These are phyloP conservation scores for Russula virescens DNA, from an alignment of 768 basidiomycete species.

Conservation along the genomic window DNA sequence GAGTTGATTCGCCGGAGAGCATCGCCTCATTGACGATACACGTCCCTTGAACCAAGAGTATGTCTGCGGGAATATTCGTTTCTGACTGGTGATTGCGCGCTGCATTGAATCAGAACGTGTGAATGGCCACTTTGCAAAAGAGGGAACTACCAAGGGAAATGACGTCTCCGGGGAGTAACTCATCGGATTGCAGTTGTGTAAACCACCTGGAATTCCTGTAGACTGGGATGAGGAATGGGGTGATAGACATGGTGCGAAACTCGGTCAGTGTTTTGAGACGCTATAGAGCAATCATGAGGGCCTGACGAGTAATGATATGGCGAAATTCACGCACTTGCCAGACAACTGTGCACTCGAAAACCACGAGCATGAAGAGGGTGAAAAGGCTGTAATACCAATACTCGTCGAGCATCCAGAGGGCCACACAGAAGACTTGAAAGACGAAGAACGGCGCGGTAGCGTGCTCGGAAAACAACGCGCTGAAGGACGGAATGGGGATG, in stretches of 20 bases:
- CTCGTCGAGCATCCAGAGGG: constrained; percentile 95
- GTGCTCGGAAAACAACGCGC: constrained; percentile 88
- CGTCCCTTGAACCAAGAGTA: constrained; percentile 86
- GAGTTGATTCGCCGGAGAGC: constrained; percentile 97
- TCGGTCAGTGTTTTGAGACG: constrained; percentile 91
- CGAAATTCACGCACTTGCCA: constrained; percentile 69
- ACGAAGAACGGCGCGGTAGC: constrained; percentile 99
- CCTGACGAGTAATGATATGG: background rate
- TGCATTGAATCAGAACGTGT: constrained; percentile 27
- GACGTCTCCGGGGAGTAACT: constrained; percentile 87
- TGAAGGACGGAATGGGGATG: constrained; percentile 94
- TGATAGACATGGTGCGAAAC: constrained; percentile 94
- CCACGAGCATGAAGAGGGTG: constrained; percentile 96
- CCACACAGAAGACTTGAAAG: constrained; percentile 97
- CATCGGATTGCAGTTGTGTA: constrained; percentile 75
- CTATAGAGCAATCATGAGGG: constrained; percentile 36
- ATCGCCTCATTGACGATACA: constrained; percentile 99
- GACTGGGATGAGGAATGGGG: constrained; percentile 81
- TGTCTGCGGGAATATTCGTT: constrained; percentile 87
- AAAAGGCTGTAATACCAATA: constrained; percentile 99
- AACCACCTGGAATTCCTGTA: constrained; percentile 78
- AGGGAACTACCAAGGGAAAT: constrained; percentile 65
- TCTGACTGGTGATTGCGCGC: constrained; percentile 63
- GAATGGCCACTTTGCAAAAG: background rate
- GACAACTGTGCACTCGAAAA: constrained; percentile 98